Base-by-base conservation (phyloP, 805 yeast genomes). In the Nakazawaea anatomiae region DNA sequence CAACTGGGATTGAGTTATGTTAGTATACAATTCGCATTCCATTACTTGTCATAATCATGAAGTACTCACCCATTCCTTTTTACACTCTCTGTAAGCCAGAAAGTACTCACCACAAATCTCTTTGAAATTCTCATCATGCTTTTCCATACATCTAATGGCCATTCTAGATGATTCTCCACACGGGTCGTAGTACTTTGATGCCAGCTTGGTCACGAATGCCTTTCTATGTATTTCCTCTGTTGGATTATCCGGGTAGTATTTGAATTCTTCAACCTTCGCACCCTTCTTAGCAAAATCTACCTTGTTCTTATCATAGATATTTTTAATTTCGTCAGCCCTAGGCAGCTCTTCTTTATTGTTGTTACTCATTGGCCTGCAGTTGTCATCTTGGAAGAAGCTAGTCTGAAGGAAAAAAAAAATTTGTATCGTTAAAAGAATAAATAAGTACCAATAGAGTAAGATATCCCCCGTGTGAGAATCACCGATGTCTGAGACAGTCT, bases 71-170 rank as follows among this genome's bases (percentile, higher is more conserved):
- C 91, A 87, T 54, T 77, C 87, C 60, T 83, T 83, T 63, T 87
- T 86, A 69, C 99, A 92, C 61, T 92, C 99, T 53, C 92, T 75
- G 64, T 92, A 92, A 0, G 97, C 97, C 59, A 85, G 89, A 65
- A 92, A 94, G 62, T 88, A 92, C 53, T 87, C 96, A 65, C 69
- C 80, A 72, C 85, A 89, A 68, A 67, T 75, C 48, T 73, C 82
- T 61, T 62, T 82, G 72, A 74, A 79, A 72, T 80, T 89, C 72
- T 79, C 84, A 58, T 83, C 76, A 62, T 91, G 88, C 46, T 86
- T 67, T 58, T 89, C 92, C 65, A 92, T 72, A 60, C 99, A 92
- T 56, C 79, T 79, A 57, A 90, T 72, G 42, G 96, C 87, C 82
- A 96, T 92, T 63, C 82, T 83, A 8, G 97, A 77, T 38, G 94